A percentile compares a stretch with the other conserved stretches of the same genome.
phyloP scores from a whole-genome alignment of 2,329 filamentous ascomycete genomes.

The Calonectria pseudoturangicola region DNA sequence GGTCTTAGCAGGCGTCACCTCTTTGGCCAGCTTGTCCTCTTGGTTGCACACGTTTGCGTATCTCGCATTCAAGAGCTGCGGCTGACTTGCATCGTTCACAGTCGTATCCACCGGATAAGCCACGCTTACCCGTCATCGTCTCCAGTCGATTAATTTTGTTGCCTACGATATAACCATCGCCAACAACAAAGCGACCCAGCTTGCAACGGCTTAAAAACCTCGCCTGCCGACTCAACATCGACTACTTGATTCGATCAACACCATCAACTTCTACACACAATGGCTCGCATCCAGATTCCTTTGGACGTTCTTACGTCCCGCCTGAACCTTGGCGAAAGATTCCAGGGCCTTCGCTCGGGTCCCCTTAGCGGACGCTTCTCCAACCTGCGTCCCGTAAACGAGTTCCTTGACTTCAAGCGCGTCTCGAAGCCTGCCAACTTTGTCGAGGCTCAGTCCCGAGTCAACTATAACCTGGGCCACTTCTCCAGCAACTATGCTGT shows the following conservation, averaged over 20 bases:
- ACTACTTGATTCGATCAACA: slow-evolving; percentile 25
- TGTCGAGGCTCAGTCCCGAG: slow-evolving; percentile 88
- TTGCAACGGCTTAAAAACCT: slow-evolving; percentile 18
- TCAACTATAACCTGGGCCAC: slow-evolving; percentile 98
- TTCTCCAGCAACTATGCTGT: slow-evolving; percentile 99
- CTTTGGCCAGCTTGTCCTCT: slow-evolving; percentile 54
- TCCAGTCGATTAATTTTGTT: slow-evolving; percentile 49
- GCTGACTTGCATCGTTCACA: slow-evolving; percentile 35
- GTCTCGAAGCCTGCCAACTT: slow-evolving; percentile 96
- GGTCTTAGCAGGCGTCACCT: slow-evolving; percentile 33
- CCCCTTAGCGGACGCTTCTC: slow-evolving; percentile 89
- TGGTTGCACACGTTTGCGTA: neutral
- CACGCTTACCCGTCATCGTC: slow-evolving; percentile 49
- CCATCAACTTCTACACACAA: slow-evolving; percentile 61
- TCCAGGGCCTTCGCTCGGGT: slow-evolving; percentile 87
- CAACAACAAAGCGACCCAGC: slow-evolving; percentile 1
- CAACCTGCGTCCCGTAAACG: slow-evolving; percentile 91
- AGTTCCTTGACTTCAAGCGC: slow-evolving; percentile 97
- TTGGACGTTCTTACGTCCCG: slow-evolving; percentile 93
- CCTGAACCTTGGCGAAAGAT: slow-evolving; percentile 89
- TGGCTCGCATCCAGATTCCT: slow-evolving; percentile 94
- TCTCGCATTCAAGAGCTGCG: slow-evolving; percentile 22
- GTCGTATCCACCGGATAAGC: slow-evolving; percentile 33
- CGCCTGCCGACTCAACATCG: slow-evolving; percentile 24
- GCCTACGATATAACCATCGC: slow-evolving; percentile 43